These are phyloP conservation scores for Scleroderma bovista DNA, from an alignment of 768 basidiomycete species.

Conservation along the genomic window DNA sequence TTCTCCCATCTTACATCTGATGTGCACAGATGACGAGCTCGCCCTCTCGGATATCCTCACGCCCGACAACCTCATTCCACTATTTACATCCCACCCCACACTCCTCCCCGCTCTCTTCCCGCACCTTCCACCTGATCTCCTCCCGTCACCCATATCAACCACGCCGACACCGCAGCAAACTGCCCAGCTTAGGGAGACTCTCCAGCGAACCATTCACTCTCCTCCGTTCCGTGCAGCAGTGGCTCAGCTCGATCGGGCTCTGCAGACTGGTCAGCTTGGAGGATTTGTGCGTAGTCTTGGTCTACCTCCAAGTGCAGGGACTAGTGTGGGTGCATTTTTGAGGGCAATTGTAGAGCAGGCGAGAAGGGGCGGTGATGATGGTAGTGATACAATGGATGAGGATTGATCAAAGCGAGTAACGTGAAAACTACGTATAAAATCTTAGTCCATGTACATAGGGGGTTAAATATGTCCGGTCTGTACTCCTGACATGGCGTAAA, in stretches of 20 bases:
- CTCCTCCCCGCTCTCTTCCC: constrained; percentile 70
- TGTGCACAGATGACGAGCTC: constrained; percentile 38
- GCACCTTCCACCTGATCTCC: constrained; percentile 75
- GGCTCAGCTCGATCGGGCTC: constrained; percentile 74
- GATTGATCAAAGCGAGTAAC: constrained; percentile 40
- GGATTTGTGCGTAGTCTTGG: constrained; percentile 74
- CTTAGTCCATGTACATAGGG: neutral
- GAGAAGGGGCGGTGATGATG: constrained; percentile 34
- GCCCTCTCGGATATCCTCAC: constrained; percentile 74
- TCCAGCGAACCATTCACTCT: constrained; percentile 73
- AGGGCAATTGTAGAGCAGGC: constrained; percentile 76
- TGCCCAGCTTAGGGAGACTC: constrained; percentile 38
- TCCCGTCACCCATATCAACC: constrained; percentile 52
- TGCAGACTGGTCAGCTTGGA: constrained; percentile 74
- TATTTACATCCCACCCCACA: constrained; percentile 66
- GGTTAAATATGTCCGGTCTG: too few species aligned
- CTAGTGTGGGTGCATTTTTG: constrained; percentile 72
- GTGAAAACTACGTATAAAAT: neutral
- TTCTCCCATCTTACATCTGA: constrained; percentile 2
- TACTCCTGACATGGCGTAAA: neutral
- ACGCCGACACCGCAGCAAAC: constrained; percentile 20
- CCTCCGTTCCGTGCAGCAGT: constrained; percentile 82
- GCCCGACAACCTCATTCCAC: constrained; percentile 60
- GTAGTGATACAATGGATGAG: constrained; percentile 69
- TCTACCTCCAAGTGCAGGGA: constrained; percentile 80